These are phyloP conservation scores for Pulveroboletus sp. DNA, from an alignment of 768 basidiomycete genomes.

Conservation along the genomic window DNA sequence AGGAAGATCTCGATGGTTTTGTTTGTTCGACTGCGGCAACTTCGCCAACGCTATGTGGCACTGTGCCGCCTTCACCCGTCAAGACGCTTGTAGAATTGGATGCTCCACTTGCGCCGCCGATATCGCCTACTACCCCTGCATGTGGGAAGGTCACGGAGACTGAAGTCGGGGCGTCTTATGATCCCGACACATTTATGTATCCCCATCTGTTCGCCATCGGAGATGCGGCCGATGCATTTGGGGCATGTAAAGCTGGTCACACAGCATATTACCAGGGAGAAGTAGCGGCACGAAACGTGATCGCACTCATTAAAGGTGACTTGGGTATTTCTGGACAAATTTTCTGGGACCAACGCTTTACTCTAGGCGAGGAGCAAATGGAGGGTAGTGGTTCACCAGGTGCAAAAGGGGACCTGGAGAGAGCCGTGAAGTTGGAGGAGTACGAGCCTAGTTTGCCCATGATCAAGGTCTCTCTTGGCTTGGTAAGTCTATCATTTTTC, in stretches of 20 bases:
- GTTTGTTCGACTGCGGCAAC: not conserved
- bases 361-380: no score
- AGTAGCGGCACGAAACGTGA: constrained; percentile 52
- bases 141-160: not conserved
- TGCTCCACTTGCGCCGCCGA: not conserved
- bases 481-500: constrained; percentile 34
- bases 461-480: constrained; percentile 60
- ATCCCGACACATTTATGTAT: constrained; percentile 23
- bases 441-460: constrained; percentile 46
- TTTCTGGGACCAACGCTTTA: no score
- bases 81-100: constrained; percentile 10
- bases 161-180: constrained; percentile 20
- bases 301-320: constrained; percentile 37
- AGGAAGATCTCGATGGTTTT: not conserved
- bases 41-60: constrained; percentile 6
- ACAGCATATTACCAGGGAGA: constrained; percentile 49
- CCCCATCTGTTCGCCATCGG: constrained; percentile 58
- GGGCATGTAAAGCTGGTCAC: constrained; percentile 57
- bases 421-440: constrained; percentile 30
- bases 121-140: not conserved
- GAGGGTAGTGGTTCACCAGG: not conserved
- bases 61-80: constrained; percentile 4
- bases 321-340: not conserved
- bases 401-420: not conserved
- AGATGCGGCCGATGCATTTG: constrained; percentile 61